Conservation (phyloP, 768 basidiomycete genomes). For the Suillus spraguei region DNA sequence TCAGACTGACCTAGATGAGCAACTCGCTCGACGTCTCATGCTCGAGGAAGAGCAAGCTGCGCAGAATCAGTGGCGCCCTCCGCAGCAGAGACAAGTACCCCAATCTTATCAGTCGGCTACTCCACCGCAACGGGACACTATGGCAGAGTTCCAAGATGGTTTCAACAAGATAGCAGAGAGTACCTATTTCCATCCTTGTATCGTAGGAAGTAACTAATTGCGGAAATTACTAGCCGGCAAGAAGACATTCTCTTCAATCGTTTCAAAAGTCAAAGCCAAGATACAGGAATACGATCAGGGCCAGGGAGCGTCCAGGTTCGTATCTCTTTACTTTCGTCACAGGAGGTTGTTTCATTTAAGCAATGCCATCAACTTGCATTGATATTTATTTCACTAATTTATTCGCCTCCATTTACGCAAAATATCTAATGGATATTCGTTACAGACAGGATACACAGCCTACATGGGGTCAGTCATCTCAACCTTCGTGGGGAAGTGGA, state of each 20-base stretch:
- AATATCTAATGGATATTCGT: neutral
- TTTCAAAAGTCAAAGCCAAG: constrained; percentile 82
- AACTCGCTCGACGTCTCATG: constrained; percentile 71
- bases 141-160: constrained; percentile 73
- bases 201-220: neutral
- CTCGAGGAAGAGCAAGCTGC: constrained; percentile 54
- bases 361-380: neutral
- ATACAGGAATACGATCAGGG: constrained; percentile 76
- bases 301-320: constrained; percentile 22
- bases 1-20: constrained; percentile 78
- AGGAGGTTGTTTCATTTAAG: neutral
- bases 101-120: constrained; percentile 28
- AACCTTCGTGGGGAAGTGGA: constrained; percentile 15
- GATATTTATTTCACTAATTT: neutral
- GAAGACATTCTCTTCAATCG: constrained; percentile 70
- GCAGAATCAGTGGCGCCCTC: constrained; percentile 21
- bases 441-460: constrained; percentile 7
- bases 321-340: no score
- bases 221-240: constrained; percentile 56
- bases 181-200: constrained; percentile 37
- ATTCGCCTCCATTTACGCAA: neutral
- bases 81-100: constrained; percentile 20
- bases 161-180: constrained; percentile 79
- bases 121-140: constrained; percentile 48
- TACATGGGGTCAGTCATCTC: constrained; percentile 12